These are phyloP conservation scores for Mycena haematopus DNA, from an alignment of 768 basidiomycete species.

Conservation along the genomic window DNA sequence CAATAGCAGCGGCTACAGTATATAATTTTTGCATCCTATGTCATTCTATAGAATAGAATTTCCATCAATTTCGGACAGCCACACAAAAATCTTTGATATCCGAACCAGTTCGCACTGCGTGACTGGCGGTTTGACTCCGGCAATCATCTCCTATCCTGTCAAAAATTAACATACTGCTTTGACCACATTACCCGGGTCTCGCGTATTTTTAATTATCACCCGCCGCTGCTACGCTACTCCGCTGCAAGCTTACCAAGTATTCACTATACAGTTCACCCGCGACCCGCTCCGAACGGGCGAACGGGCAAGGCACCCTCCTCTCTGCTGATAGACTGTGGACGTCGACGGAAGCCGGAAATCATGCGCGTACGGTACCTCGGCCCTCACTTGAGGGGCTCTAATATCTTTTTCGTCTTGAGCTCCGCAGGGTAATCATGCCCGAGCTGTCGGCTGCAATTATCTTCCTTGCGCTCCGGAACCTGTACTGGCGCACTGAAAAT, in stretches of 20 bases:
- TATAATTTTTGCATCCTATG: slow-evolving; percentile 11
- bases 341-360: neutral
- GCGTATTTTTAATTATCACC: slow-evolving; percentile 1
- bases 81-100: neutral
- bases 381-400: no score
- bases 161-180: slow-evolving; percentile 7
- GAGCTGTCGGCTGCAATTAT: no score
- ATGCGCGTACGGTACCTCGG: no score
- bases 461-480: no score
- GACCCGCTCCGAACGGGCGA: neutral
- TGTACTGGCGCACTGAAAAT: no score
- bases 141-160: neutral
- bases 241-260: neutral
- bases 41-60: neutral
- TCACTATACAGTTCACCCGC: neutral
- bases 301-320: neutral
- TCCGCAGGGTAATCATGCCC: no score
- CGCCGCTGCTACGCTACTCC: neutral
- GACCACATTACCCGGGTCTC: neutral
- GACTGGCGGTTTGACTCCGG: slow-evolving; percentile 10
- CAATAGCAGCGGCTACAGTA: neutral
- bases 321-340: neutral
- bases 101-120: slow-evolving; percentile 3
- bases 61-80: slow-evolving; percentile 10
- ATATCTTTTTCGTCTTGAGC: no score